phyloP scores from a whole-genome alignment of 1,284 basidiomycete species.

The Ustilago shanxiensis region DNA sequence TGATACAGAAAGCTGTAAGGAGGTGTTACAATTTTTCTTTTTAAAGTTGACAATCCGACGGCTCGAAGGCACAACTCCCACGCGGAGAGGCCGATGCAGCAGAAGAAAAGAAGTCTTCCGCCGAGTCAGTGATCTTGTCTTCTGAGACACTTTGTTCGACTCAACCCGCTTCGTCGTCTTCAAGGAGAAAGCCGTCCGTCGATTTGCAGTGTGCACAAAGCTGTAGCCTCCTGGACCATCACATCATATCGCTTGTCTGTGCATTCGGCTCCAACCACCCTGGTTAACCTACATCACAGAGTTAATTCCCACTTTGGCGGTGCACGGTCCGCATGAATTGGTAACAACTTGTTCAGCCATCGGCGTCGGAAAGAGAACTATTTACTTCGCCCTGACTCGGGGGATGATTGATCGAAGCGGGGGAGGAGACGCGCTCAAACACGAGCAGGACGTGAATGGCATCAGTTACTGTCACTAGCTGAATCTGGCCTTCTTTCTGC shows the following conservation, averaged over 20 bases:
- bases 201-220: no score
- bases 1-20: neutral
- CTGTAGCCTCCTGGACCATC: no score
- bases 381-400: no score
- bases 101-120: constrained; percentile 24
- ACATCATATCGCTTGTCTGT: no score
- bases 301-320: neutral
- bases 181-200: no score
- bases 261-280: neutral
- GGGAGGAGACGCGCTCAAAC: no score
- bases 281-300: neutral
- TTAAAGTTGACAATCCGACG: constrained; percentile 19
- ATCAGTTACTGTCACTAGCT: no score
- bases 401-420: no score
- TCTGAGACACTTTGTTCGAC: neutral
- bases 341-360: neutral
- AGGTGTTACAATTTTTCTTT: constrained; percentile 9
- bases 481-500: no score
- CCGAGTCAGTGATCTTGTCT: no score
- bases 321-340: neutral
- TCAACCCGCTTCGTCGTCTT: no score
- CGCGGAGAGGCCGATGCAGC: constrained; percentile 6
- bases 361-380: neutral
- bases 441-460: neutral
- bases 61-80: neutral